These are phyloP conservation scores for Hypoxylon fragiforme DNA, from an alignment of 495 filamentous ascomycete species.

Conservation along the genomic window DNA sequence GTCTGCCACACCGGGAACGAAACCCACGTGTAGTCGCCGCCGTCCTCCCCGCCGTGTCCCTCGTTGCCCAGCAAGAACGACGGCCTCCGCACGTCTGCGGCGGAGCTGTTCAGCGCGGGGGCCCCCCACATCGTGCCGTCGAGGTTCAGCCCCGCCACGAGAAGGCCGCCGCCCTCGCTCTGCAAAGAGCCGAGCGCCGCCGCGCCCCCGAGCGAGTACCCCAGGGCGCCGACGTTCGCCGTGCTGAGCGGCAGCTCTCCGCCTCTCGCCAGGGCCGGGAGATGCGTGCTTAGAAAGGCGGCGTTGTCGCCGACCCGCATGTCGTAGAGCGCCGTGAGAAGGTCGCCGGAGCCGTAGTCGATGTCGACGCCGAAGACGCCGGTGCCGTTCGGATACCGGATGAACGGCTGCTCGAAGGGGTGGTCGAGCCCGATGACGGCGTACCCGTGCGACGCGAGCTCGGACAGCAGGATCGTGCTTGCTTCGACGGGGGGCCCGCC, in stretches of 20 bases:
- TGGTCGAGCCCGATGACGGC: conserved; percentile 54
- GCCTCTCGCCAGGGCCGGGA: conserved; percentile 6
- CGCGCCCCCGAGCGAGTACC: conserved; percentile 57
- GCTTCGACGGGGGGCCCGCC: conserved; percentile 35
- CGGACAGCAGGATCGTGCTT: conserved; percentile 45
- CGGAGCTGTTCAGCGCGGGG: conserved; percentile 16
- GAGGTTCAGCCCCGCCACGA: conserved; percentile 50
- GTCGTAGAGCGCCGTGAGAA: conserved; percentile 18
- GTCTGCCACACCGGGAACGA: conserved; percentile 22
- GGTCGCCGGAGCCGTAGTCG: neutral
- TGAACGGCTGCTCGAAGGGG: conserved; percentile 50
- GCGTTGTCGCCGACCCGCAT: conserved; percentile 27
- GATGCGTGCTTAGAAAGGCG: conserved; percentile 18
- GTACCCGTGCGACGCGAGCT: conserved; percentile 54
- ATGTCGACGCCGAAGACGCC: conserved; percentile 34
- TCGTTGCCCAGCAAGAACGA: conserved; percentile 16
- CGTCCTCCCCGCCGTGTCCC: conserved; percentile 10
- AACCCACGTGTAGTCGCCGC: conserved; percentile 22
- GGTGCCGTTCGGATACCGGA: conserved; percentile 55
- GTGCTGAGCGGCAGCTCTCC: conserved; percentile 31
- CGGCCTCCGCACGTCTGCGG: conserved; percentile 17
- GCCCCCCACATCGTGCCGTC: conserved; percentile 46
- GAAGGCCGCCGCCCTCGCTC: conserved; percentile 37
- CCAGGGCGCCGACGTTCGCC: conserved; percentile 44
- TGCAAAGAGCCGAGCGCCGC: conserved; percentile 44